A percentile compares a stretch with the other conserved stretches of the same genome.
Conservation (phyloP, 345 rosid species). For the Fremontodendron californicum region DNA sequence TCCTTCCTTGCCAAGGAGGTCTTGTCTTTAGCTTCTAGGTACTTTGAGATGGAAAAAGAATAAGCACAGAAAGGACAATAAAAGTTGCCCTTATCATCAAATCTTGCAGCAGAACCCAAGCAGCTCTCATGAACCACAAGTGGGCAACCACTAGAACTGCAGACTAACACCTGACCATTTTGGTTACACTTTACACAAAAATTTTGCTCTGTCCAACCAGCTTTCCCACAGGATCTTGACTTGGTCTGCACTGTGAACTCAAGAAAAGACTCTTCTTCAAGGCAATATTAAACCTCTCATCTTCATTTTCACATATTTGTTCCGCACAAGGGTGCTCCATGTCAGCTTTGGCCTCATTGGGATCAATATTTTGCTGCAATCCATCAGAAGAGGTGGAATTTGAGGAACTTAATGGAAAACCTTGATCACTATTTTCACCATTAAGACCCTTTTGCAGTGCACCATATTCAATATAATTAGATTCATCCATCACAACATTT, state of each 20-base stretch:
- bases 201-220: slow-evolving; percentile 31
- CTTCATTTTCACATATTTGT: slow-evolving; percentile 24
- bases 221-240: slow-evolving; percentile 18
- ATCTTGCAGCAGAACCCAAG: slow-evolving; percentile 33
- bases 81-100: slow-evolving; percentile 36
- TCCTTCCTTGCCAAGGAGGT: slow-evolving; percentile 36
- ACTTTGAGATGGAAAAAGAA: slow-evolving; percentile 39
- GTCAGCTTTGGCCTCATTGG: slow-evolving; percentile 5
- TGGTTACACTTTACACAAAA: slow-evolving; percentile 48
- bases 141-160: slow-evolving; percentile 41
- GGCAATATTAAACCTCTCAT: too few species aligned
- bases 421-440: slow-evolving; percentile 12
- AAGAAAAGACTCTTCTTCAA: too few species aligned
- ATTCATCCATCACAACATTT: slow-evolving; percentile 14
- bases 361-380: slow-evolving; percentile 4
- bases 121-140: slow-evolving; percentile 47
- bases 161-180: slow-evolving; percentile 41
- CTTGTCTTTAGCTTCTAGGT: slow-evolving; percentile 35
- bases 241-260: slow-evolving; percentile 17
- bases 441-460: neutral
- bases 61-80: slow-evolving; percentile 54
- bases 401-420: neutral
- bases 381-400: slow-evolving; percentile 9
- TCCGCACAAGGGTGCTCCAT: slow-evolving; percentile 16
- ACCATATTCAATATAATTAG: slow-evolving; percentile 6